Conservation (phyloP, 2,329 filamentous ascomycete species). For the Beauveria sp. region DNA sequence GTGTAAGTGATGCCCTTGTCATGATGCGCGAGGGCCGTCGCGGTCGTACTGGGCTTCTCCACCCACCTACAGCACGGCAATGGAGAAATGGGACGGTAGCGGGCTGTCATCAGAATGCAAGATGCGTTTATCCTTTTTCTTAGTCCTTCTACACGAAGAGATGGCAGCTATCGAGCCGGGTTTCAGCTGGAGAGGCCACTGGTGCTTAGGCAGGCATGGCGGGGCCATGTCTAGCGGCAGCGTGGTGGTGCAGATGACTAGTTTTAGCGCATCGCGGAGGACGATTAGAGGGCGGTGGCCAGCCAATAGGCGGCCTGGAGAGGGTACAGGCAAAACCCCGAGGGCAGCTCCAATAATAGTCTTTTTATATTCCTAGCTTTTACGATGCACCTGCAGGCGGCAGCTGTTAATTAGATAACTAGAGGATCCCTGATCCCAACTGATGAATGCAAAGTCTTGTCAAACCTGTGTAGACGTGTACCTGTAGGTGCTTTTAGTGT, state of each 20-base stretch:
- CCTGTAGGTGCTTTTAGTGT: no score
- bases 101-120: not conserved
- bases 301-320: not conserved
- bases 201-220: no score
- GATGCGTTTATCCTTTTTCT: not conserved
- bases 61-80: not conserved
- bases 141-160: not conserved
- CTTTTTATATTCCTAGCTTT: no score
- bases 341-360: no score
- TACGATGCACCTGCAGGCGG: no score
- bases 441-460: no score
- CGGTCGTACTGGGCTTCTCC: not conserved
- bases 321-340: no score
- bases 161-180: not conserved
- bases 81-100: not conserved
- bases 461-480: no score
- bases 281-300: not conserved
- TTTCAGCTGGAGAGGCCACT: not conserved
- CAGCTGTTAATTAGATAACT: no score
- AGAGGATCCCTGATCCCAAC: no score
- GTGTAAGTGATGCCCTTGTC: not conserved
- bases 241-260: not conserved
- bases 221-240: not conserved
- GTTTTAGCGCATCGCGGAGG: not conserved
- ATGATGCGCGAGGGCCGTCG: not conserved